A percentile compares a stretch with the other conserved stretches of the same genome.
phyloP scores from a whole-genome alignment of 1,139 yeast species.

The Arxiozyma bovina region DNA sequence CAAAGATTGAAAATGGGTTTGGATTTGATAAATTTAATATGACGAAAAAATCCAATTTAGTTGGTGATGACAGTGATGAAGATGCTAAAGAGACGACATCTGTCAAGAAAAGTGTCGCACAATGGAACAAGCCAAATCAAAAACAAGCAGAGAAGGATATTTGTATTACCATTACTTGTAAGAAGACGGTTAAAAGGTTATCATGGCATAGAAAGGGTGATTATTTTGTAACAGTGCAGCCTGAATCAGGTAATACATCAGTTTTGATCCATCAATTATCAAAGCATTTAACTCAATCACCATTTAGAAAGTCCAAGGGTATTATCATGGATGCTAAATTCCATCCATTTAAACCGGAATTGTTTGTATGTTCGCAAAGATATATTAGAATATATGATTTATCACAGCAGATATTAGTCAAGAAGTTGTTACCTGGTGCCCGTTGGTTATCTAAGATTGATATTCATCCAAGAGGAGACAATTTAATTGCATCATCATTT shows the following conservation, averaged over 20 bases:
- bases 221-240: conserved; percentile 88
- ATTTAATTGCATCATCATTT: conserved; percentile 81
- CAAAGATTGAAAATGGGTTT: conserved; percentile 82
- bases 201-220: conserved; percentile 98
- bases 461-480: conserved; percentile 94
- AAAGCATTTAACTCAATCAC: conserved; percentile 93
- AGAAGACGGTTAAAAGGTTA: conserved; percentile 67
- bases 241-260: conserved; percentile 80
- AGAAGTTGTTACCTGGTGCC: conserved; percentile 89
- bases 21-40: conserved; percentile 75
- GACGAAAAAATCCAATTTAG: conserved; percentile 41
- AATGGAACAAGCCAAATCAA: conserved; percentile 76
- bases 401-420: conserved; percentile 72
- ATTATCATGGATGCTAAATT: conserved; percentile 91
- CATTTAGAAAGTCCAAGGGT: conserved; percentile 89
- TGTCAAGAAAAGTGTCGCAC: conserved; percentile 52
- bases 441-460: conserved; percentile 89
- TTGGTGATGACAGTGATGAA: conserved; percentile 36
- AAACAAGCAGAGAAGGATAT: conserved; percentile 61
- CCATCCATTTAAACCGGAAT: conserved; percentile 93
- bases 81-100: conserved; percentile 29
- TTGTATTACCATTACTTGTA: conserved; percentile 58
- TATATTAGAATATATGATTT: conserved; percentile 84
- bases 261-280: conserved; percentile 91
- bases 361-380: conserved; percentile 90